Percentiles rank a stretch among this genome's conserved stretches.
Evolutionary conservation across 139 green algal genomes (phyloP).

Genomic region (Chlorella sp.): DNA sequence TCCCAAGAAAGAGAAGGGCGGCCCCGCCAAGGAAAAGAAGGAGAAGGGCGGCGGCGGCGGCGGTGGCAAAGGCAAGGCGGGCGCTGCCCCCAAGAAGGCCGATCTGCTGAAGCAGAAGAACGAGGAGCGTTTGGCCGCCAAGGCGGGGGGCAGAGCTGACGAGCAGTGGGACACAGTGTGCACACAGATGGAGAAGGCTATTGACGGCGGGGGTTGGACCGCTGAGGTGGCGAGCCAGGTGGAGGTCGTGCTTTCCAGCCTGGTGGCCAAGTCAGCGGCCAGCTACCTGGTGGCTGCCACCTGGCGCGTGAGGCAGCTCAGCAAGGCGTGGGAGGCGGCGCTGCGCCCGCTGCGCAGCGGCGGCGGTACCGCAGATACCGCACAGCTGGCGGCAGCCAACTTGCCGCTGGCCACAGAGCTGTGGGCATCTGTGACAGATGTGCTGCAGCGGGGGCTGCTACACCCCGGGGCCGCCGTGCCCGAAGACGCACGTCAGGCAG

Average conservation of each 20-base stretch:
- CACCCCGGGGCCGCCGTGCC: neutral
- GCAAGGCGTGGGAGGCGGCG: neutral
- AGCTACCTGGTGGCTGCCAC: neutral
- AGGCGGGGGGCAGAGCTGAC: neutral
- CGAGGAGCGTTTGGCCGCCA: neutral
- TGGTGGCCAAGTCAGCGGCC: neutral
- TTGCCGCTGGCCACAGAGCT: neutral
- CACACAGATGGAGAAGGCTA: neutral
- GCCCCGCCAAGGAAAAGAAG: neutral
- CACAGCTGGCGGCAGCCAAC: neutral
- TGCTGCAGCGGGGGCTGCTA: conserved; percentile 1
- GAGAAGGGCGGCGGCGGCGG: neutral
- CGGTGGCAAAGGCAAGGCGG: neutral
- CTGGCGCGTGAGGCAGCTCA: neutral
- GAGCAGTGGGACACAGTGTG: neutral
- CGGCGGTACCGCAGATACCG: neutral
- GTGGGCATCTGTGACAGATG: neutral
- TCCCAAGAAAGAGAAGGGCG: no score
- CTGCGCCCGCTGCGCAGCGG: neutral
- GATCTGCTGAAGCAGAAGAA: neutral
- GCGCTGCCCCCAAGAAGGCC: neutral
- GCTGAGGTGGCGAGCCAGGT: neutral
- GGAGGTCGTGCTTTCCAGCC: neutral
- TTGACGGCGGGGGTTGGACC: neutral
- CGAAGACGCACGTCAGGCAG: neutral